These are phyloP conservation scores for Wickerhamiella shivajii DNA, from an alignment of 805 yeast genomes.

Conservation along the genomic window DNA sequence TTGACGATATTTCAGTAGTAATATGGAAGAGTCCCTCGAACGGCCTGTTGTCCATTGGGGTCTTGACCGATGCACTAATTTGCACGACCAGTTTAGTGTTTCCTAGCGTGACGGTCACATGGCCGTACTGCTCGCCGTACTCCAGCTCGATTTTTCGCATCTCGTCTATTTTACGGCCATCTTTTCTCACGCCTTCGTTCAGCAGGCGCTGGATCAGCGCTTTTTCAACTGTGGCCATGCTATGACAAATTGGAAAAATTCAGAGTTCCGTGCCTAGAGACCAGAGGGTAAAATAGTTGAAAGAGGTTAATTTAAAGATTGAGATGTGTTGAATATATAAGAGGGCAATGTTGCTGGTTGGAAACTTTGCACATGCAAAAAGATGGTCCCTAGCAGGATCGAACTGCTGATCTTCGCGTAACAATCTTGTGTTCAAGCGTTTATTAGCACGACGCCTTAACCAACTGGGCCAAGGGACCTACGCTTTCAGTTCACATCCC, in stretches of 20 bases:
- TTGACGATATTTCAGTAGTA: constrained; percentile 72
- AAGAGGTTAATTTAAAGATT: no score
- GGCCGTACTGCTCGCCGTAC: constrained; percentile 55
- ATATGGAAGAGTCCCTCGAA: constrained; percentile 83
- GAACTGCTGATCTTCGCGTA: constrained; percentile 38
- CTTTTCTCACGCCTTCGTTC: constrained; percentile 42
- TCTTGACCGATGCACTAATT: constrained; percentile 58
- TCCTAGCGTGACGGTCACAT: constrained; percentile 66
- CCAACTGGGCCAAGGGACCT: no score
- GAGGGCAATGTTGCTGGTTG: no score
- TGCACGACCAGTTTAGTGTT: constrained; percentile 56
- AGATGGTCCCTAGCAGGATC: constrained; percentile 27
- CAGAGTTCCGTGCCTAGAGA: no score
- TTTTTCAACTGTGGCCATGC: constrained; percentile 35
- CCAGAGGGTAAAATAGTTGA: no score
- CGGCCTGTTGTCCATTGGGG: constrained; percentile 82
- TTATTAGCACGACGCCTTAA: no score
- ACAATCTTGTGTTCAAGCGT: no score
- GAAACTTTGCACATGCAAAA: no score
- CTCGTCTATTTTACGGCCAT: constrained; percentile 51
- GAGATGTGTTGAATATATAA: no score
- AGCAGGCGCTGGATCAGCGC: constrained; percentile 49
- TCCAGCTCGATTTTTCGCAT: constrained; percentile 50
- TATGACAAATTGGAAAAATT: no score
- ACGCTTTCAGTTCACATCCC: no score